These are phyloP conservation scores for Trichoderma guizhouense DNA, from an alignment of 2,329 filamentous ascomycete species.

Conservation along the genomic window DNA sequence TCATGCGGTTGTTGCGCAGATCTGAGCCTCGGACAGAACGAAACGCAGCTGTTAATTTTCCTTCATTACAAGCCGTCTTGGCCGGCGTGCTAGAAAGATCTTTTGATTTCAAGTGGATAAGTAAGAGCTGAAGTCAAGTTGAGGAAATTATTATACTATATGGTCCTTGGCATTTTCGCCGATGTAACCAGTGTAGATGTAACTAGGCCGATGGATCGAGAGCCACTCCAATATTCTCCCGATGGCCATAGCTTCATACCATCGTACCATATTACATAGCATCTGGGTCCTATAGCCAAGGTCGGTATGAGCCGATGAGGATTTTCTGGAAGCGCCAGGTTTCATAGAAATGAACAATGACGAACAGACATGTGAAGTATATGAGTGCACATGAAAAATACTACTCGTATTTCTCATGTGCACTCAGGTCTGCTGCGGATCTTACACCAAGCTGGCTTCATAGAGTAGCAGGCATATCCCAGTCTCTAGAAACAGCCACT, in stretches of 20 bases:
- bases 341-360: not conserved
- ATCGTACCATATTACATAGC: not conserved
- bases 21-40: not conserved
- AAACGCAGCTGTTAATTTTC: not conserved
- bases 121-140: not conserved
- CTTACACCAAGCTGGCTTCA: not conserved
- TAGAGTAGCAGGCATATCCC: not conserved
- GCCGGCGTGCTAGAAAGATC: not conserved
- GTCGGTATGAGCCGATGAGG: not conserved
- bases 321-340: not conserved
- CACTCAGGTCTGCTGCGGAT: not conserved
- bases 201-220: not conserved
- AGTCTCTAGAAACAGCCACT: not conserved
- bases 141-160: not conserved
- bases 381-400: not conserved
- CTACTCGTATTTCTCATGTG: too few relatives aligned
- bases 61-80: constrained; percentile 2
- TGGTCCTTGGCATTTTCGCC: not conserved
- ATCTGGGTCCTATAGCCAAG: not conserved
- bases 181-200: not conserved
- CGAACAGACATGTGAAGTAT: not conserved
- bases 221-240: not conserved
- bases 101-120: not conserved
- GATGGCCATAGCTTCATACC: not conserved
- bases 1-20: not conserved